These are phyloP conservation scores for Ophiostoma himal-ulmi DNA, from an alignment of 2,329 filamentous ascomycete genomes.

Conservation along the genomic window DNA sequence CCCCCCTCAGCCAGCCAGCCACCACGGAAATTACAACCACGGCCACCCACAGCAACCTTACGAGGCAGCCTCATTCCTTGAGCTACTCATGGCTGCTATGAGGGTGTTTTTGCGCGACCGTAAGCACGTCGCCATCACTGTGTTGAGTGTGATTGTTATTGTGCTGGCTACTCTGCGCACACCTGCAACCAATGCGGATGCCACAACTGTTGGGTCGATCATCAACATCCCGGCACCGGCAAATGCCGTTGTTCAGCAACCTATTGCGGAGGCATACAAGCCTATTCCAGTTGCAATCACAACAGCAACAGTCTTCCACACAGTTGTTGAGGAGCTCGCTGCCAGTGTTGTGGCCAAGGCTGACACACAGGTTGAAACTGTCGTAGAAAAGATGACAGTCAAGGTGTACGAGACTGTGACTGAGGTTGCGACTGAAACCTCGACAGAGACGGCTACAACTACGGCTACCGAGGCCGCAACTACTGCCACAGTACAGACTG, in stretches of 20 bases:
- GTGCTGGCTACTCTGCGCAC: slow-evolving; percentile 41
- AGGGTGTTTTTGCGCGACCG: slow-evolving; percentile 51
- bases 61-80: slow-evolving; percentile 46
- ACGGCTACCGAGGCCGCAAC: not conserved
- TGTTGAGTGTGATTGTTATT: slow-evolving; percentile 50
- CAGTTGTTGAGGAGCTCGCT: not conserved
- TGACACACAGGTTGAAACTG: slow-evolving; percentile 22
- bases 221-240: not conserved
- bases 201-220: not conserved
- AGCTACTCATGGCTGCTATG: slow-evolving; percentile 49
- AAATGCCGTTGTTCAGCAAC: not conserved
- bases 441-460: slow-evolving; percentile 20
- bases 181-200: slow-evolving; percentile 27
- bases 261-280: not conserved
- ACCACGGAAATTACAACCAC: not conserved
- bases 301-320: not conserved
- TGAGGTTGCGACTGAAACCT: slow-evolving; percentile 26
- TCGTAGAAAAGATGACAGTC: slow-evolving; percentile 28
- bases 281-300: not conserved
- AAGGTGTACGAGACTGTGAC: slow-evolving; percentile 29
- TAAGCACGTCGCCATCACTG: slow-evolving; percentile 54
- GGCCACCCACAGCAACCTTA: slow-evolving; percentile 24
- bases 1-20: not conserved
- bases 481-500: not conserved
- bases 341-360: not conserved